A percentile compares a stretch with the other conserved stretches of the same genome.
Evolutionary conservation across 495 filamentous ascomycete genomes (phyloP).

Genomic region (Penicillium daleae): DNA sequence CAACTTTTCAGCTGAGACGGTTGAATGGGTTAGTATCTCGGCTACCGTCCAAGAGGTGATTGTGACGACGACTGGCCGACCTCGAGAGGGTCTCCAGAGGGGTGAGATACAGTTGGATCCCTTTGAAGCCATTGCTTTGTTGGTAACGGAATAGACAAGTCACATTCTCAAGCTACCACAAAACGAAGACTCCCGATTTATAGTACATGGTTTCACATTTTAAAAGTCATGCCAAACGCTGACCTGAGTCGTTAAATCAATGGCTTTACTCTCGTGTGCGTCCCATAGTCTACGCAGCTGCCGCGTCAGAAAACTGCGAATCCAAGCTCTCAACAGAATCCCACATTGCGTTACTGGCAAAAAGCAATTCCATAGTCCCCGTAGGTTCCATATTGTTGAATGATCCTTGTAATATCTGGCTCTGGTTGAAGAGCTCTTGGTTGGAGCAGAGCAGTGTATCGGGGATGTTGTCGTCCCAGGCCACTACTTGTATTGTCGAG

Average conservation of each 20-base stretch:
- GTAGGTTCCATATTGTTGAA: neutral
- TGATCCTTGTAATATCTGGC: neutral
- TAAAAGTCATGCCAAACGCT: neutral
- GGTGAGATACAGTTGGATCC: neutral
- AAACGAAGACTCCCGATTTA: neutral
- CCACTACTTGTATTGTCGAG: neutral
- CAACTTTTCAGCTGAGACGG: conserved; percentile 1
- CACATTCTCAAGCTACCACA: neutral
- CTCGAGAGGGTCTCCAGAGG: neutral
- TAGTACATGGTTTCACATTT: neutral
- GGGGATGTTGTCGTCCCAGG: neutral
- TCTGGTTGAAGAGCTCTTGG: neutral
- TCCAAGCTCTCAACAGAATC: conserved; percentile 2
- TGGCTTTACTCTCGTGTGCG: neutral
- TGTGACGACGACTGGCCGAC: neutral
- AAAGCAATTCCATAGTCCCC: neutral
- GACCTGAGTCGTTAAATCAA: neutral
- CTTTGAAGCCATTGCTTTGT: neutral
- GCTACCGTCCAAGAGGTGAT: neutral
- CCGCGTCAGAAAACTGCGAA: neutral
- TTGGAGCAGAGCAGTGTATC: neutral
- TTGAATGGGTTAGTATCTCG: neutral
- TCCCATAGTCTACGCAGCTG: neutral
- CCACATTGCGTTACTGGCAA: conserved; percentile 3
- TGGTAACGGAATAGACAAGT: conserved; percentile 1